These are phyloP conservation scores for Wolfiporia cocos DNA, from an alignment of 1,284 basidiomycete genomes.

Conservation along the genomic window DNA sequence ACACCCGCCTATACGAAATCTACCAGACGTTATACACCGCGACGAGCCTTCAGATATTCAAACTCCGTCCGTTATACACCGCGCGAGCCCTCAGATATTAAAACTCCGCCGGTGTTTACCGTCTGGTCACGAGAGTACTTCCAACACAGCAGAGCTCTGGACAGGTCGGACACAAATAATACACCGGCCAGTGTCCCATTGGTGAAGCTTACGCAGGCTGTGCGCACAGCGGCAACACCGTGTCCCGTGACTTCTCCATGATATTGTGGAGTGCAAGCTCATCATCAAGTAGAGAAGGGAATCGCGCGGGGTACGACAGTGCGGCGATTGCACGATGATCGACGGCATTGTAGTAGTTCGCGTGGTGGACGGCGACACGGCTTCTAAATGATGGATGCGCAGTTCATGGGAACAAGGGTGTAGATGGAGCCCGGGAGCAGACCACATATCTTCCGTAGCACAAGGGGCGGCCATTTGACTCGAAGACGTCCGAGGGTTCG, in stretches of 20 bases:
- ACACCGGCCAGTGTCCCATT: conserved; percentile 14
- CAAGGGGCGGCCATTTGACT: conserved; percentile 28
- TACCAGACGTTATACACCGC: no score
- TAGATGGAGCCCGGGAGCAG: background rate
- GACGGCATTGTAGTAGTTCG: conserved; percentile 54
- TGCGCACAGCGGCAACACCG: conserved; percentile 61
- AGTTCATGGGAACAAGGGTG: no score
- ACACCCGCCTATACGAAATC: no score
- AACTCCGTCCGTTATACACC: no score
- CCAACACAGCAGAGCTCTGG: conserved; percentile 2
- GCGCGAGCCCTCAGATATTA: no score
- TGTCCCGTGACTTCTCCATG: conserved; percentile 58
- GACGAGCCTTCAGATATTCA: no score
- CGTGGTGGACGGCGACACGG: conserved; percentile 27
- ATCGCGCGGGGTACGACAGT: conserved; percentile 75
- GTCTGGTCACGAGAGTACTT: no score
- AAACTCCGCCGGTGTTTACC: no score
- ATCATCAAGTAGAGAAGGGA: conserved; percentile 35
- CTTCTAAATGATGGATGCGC: conserved; percentile 3
- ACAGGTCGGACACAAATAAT: conserved; percentile 13
- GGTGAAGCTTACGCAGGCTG: conserved; percentile 49
- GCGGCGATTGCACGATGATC: conserved; percentile 72
- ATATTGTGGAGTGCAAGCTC: conserved; percentile 26
- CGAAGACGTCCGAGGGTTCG: conserved; percentile 63
- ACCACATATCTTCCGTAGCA: background rate